A percentile compares a stretch with the other conserved stretches of the same genome.
Evolutionary conservation across 2,329 filamentous ascomycete genomes (phyloP).

Genomic region (Xylaria sp.): DNA sequence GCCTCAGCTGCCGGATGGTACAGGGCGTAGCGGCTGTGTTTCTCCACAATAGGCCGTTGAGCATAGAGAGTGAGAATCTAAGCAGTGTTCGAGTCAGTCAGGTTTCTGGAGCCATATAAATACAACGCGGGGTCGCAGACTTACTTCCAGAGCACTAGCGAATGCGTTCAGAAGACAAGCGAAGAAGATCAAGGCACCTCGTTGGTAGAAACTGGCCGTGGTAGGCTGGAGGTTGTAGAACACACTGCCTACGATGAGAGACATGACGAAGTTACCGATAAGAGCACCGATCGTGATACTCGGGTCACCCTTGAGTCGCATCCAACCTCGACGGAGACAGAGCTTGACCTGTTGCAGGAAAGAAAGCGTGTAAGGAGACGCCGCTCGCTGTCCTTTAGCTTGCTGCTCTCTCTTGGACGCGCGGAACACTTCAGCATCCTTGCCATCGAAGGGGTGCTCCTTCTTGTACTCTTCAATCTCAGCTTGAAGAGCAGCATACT

Average conservation of each 20-base stretch:
- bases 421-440: slow-evolving; percentile 54
- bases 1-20: slow-evolving; percentile 89
- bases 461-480: slow-evolving; percentile 54
- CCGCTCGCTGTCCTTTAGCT: slow-evolving; percentile 53
- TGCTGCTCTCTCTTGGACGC: slow-evolving; percentile 50
- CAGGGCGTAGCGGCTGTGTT: slow-evolving; percentile 78
- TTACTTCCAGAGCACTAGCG: slow-evolving; percentile 66
- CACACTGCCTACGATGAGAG: slow-evolving; percentile 71
- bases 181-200: slow-evolving; percentile 80
- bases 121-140: slow-evolving; percentile 20
- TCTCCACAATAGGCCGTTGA: slow-evolving; percentile 88
- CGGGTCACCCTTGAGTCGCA: slow-evolving; percentile 70
- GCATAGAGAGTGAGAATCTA: slow-evolving; percentile 81
- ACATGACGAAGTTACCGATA: slow-evolving; percentile 68
- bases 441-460: slow-evolving; percentile 48
- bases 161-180: slow-evolving; percentile 84
- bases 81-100: slow-evolving; percentile 10
- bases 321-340: slow-evolving; percentile 76
- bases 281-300: slow-evolving; percentile 64
- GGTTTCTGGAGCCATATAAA: slow-evolving; percentile 8
- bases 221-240: slow-evolving; percentile 68
- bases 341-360: slow-evolving; percentile 69
- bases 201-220: slow-evolving; percentile 71
- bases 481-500: slow-evolving; percentile 46
- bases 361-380: slow-evolving; percentile 79